Evolutionary conservation across 805 yeast genomes (phyloP).

Genomic region (Metschnikowia santaceciliae): DNA sequence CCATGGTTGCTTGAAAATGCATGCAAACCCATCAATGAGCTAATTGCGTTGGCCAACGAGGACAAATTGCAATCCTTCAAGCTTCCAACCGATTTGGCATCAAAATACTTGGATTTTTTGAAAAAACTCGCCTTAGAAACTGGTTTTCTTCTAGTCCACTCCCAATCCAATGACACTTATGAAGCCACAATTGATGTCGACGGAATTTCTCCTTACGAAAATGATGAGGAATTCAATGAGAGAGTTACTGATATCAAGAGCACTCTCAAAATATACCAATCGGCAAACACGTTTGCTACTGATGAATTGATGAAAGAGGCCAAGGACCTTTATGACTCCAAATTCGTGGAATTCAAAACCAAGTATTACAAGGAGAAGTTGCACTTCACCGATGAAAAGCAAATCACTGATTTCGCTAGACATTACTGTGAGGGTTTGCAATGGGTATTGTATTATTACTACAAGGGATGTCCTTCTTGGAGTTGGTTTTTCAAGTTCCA

Average conservation of each 20-base stretch:
- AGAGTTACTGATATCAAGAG: conserved; percentile 50
- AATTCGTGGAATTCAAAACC: conserved; percentile 80
- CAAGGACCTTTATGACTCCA: conserved; percentile 63
- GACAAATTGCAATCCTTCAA: conserved; percentile 25
- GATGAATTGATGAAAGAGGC: conserved; percentile 45
- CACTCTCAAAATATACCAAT: conserved; percentile 60
- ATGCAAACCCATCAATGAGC: conserved; percentile 29
- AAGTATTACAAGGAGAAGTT: conserved; percentile 81
- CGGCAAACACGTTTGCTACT: conserved; percentile 59
- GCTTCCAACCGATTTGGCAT: conserved; percentile 46
- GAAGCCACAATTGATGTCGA: conserved; percentile 65
- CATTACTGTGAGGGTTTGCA: conserved; percentile 93
- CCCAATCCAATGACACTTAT: conserved; percentile 52
- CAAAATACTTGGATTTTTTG: conserved; percentile 55
- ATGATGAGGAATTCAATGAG: conserved; percentile 58
- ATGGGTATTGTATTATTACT: conserved; percentile 93
- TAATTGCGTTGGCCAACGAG: conserved; percentile 29
- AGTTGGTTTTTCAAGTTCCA: conserved; percentile 90
- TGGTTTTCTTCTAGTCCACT: conserved; percentile 64
- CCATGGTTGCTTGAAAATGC: conserved; percentile 46
- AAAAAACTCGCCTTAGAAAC: conserved; percentile 62
- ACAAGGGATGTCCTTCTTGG: conserved; percentile 92
- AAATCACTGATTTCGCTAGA: conserved; percentile 60
- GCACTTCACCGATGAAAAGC: conserved; percentile 60
- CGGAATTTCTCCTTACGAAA: conserved; percentile 65